These are phyloP conservation scores for Coemansia sp. DNA, from an alignment of 192 early-diverging fungal genomes.

Conservation along the genomic window DNA sequence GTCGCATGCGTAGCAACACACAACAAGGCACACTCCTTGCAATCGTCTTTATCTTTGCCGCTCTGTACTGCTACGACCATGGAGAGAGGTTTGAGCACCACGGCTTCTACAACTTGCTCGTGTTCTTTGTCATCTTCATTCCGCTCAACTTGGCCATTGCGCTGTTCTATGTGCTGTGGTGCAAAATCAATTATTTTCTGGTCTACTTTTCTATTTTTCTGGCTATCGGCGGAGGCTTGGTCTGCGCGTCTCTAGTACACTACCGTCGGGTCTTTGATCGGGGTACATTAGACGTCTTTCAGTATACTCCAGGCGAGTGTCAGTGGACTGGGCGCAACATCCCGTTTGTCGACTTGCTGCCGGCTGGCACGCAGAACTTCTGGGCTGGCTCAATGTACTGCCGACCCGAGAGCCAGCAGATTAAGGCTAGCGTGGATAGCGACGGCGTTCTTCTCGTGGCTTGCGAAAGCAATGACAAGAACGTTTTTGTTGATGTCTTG, in stretches of 20 bases:
- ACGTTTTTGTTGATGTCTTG: slow-evolving; percentile 45
- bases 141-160: slow-evolving; percentile 54
- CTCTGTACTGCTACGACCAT: slow-evolving; percentile 57
- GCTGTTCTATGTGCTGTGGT: slow-evolving; percentile 34
- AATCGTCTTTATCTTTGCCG: slow-evolving; percentile 10
- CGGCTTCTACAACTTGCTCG: slow-evolving; percentile 59
- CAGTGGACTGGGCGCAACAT: slow-evolving; percentile 54
- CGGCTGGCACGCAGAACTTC: slow-evolving; percentile 58
- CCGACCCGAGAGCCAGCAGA: slow-evolving; percentile 20
- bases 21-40: slow-evolving; percentile 12
- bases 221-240: slow-evolving; percentile 9
- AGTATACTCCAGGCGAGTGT: slow-evolving; percentile 38
- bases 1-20: slow-evolving; percentile 36
- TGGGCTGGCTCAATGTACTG: slow-evolving; percentile 55
- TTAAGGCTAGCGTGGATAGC: slow-evolving; percentile 42
- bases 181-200: slow-evolving; percentile 31
- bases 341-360: slow-evolving; percentile 56
- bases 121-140: slow-evolving; percentile 51
- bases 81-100: slow-evolving; percentile 59
- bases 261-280: slow-evolving; percentile 47
- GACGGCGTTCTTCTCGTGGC: slow-evolving; percentile 41
- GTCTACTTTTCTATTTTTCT: slow-evolving; percentile 31
- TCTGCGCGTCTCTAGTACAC: slow-evolving; percentile 29
- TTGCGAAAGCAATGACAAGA: slow-evolving; percentile 3
- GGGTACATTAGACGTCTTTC: slow-evolving; percentile 15